Evolutionary conservation across 2,329 filamentous ascomycete species (phyloP), one percentile per base, ranked within the genome.

Genomic region (Aureobasidium sp.): DNA sequence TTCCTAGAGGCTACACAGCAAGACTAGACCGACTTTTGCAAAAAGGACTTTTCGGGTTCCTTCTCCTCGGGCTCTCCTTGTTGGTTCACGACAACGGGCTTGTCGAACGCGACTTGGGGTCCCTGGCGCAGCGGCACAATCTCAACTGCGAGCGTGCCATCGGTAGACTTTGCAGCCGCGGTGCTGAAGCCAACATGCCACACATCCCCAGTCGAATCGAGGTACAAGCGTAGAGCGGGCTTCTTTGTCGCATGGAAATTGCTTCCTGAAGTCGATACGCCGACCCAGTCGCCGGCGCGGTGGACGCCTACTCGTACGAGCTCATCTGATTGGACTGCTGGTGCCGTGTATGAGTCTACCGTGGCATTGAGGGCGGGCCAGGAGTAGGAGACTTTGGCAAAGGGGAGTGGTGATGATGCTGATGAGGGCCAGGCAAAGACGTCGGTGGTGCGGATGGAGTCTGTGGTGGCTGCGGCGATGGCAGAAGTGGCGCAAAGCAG

Each of bases 11-110:
- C 7, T 15, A 11, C 20, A 52, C 34, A 2, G 56, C n/a, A 73
- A 31, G 31, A 17, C 25, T 8, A 9, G 7, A 48, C 77, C 67
- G 66, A 80, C 78, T 81, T 81, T 67, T 81, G 79, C 65, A 81
- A 69, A 65, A 81, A 80, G 3, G 72, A 73, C 74, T 80, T 80
- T 69, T 81, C 76, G 9, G 73, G 73, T 68, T 78, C 77, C 65
- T 77, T 69, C 5, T 73, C 70, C 17, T 70, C 76, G 55, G 85
- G 76, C 65, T 76, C 78, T 0, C 85, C 84, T 52, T 79, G 77
- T 31, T 81, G 79, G 67, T 83, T 84, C 65, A 83, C 74, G 59
- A 82, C 74, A 56, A 83, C 79, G 0, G 83, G 82, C 51, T 79
- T 83, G 63, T 84, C 80, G 68, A 81, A 65, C 5, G 72, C 68